Percentiles rank a stretch among this genome's conserved stretches.
Conservation (phyloP, 2,329 filamentous ascomycete species). For the Trichoderma polysporum region DNA sequence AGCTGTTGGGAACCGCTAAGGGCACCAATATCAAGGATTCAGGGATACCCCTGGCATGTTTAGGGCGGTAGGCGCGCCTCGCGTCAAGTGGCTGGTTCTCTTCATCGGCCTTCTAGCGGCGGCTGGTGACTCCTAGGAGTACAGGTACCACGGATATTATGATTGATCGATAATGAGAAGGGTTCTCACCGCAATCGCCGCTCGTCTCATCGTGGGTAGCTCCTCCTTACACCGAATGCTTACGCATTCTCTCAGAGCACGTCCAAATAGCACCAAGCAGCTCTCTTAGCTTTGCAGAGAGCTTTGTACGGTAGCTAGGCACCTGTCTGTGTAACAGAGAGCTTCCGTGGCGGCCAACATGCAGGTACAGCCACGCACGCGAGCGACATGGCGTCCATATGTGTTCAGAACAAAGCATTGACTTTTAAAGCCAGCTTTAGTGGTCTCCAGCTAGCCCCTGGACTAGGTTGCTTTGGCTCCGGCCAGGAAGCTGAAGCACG, state of each 20-base stretch:
- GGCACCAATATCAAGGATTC: not conserved
- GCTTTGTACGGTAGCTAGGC: not conserved
- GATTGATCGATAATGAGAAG: not conserved
- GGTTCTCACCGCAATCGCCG: constrained; percentile 1
- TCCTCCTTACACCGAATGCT: not conserved
- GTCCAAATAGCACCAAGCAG: not conserved
- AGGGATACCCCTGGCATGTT: not conserved
- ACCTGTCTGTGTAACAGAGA: not conserved
- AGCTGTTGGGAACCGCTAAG: not conserved
- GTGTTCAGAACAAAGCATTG: not conserved
- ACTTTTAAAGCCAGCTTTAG: not conserved
- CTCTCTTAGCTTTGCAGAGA: not conserved
- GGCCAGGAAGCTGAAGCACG: constrained; percentile 5
- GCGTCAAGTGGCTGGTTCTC: constrained; percentile 2
- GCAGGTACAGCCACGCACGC: constrained; percentile 20
- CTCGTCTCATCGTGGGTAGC: not conserved
- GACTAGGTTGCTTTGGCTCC: constrained; percentile 9
- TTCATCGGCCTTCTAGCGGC: not conserved
- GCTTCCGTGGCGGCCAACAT: not conserved
- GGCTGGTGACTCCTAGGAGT: not conserved
- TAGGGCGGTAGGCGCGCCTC: constrained; percentile 2
- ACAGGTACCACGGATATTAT: not conserved
- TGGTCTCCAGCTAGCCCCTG: constrained; percentile 13
- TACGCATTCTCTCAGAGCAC: not conserved
- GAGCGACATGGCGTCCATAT: constrained; percentile 1